phyloP scores from a whole-genome alignment of 2,329 filamentous ascomycete species.

The Torrubiella hemipterigena region DNA sequence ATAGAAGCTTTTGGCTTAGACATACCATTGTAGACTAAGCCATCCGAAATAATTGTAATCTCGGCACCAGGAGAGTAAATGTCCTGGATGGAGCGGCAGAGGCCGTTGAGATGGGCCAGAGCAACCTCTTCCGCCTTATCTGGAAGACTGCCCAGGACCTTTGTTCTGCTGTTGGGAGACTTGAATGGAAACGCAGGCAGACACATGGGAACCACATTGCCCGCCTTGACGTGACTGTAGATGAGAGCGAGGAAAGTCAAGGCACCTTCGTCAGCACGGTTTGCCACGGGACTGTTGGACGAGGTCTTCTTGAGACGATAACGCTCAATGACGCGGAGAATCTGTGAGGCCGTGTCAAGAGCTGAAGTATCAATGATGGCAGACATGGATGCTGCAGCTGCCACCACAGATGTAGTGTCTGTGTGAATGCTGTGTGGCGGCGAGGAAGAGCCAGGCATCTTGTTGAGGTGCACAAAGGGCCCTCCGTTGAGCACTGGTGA shows the following conservation, averaged over 20 bases:
- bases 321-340: constrained; percentile 24
- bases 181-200: constrained; percentile 20
- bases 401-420: too few relatives aligned
- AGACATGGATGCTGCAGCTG: too few relatives aligned
- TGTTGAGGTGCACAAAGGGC: too few relatives aligned
- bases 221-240: constrained; percentile 22
- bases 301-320: constrained; percentile 20
- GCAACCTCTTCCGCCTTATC: constrained; percentile 20
- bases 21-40: constrained; percentile 40
- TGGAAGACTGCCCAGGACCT: constrained; percentile 16
- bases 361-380: too few relatives aligned
- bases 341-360: constrained; percentile 18
- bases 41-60: constrained; percentile 36
- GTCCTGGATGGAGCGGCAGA: constrained; percentile 15
- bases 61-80: constrained; percentile 16
- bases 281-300: constrained; percentile 5
- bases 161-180: constrained; percentile 19
- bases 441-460: too few relatives aligned
- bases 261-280: constrained; percentile 18
- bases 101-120: constrained; percentile 12
- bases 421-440: too few relatives aligned
- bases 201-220: constrained; percentile 22
- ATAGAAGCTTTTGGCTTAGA: background rate
- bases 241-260: constrained; percentile 28
- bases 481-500: too few relatives aligned